These are phyloP conservation scores for Parmales sp. DNA, from an alignment of 108 stramenopile genomes.

Conservation along the genomic window DNA sequence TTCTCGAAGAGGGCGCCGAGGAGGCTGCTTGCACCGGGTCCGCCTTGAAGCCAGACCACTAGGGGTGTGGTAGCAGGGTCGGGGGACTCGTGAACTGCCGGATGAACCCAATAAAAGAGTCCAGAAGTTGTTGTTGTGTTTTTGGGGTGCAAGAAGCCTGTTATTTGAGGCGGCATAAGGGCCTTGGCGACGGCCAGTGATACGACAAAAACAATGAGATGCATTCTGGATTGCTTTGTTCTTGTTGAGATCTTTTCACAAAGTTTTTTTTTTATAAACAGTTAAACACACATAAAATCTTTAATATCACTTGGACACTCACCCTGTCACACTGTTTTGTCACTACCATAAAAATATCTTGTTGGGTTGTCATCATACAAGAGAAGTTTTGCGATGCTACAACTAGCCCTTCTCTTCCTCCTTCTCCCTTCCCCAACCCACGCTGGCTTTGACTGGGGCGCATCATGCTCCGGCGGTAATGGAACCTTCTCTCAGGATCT, in stretches of 20 bases:
- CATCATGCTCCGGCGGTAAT: neutral
- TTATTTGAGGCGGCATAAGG: neutral
- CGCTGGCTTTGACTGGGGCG: too few species aligned
- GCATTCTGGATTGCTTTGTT: neutral
- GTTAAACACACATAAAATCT: too few species aligned
- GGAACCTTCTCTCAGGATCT: neutral
- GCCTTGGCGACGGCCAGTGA: neutral
- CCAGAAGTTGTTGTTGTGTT: neutral
- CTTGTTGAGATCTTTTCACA: too few species aligned
- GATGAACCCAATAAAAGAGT: neutral
- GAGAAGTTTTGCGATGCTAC: too few species aligned
- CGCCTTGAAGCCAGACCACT: constrained; percentile 36
- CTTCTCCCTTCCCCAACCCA: too few species aligned
- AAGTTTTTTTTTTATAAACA: too few species aligned
- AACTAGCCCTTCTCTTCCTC: too few species aligned
- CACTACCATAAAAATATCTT: too few species aligned
- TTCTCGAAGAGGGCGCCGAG: constrained; percentile 42
- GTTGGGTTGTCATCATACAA: too few species aligned
- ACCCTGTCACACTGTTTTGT: too few species aligned
- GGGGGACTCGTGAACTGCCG: neutral
- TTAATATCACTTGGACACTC: too few species aligned
- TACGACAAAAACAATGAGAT: neutral
- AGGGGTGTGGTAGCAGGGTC: constrained; percentile 17
- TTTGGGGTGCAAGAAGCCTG: neutral
- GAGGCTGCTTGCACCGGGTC: constrained; percentile 39